Percentiles rank a stretch among this genome's conserved stretches.
Conservation (phyloP, 2,329 filamentous ascomycete genomes). For the Alternaria viburni region DNA sequence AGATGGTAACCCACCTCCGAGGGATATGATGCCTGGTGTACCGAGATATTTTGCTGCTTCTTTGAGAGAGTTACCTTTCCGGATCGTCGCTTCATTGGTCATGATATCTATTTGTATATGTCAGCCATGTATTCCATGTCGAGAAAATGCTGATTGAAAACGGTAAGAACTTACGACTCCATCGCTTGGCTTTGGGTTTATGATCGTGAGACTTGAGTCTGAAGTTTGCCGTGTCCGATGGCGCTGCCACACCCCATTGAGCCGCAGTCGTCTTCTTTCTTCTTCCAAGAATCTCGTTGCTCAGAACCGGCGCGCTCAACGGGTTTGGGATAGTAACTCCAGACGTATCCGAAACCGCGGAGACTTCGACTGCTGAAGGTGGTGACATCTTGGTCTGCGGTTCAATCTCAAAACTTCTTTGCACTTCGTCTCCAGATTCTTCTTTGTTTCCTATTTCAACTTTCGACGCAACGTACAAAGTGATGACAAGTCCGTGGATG, state of each 20-base stretch:
- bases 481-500: background rate
- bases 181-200: constrained; percentile 80
- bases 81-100: constrained; percentile 61
- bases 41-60: constrained; percentile 79
- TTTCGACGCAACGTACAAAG: background rate
- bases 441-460: background rate
- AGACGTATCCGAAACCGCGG: constrained; percentile 56
- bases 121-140: background rate
- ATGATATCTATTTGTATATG: constrained; percentile 46
- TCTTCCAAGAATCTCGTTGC: constrained; percentile 70
- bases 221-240: constrained; percentile 81
- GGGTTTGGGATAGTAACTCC: constrained; percentile 55
- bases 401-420: background rate
- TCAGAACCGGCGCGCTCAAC: constrained; percentile 58
- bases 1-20: constrained; percentile 90
- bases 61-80: constrained; percentile 71
- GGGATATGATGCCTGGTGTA: constrained; percentile 83
- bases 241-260: constrained; percentile 75
- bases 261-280: constrained; percentile 75
- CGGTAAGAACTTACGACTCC: constrained; percentile 72
- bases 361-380: constrained; percentile 49
- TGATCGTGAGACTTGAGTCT: constrained; percentile 66
- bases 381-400: constrained; percentile 30
- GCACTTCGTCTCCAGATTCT: background rate
- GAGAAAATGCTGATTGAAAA: background rate